Base-by-base conservation (phyloP, 257 asterid genomes). In the Nicotiana noctiflora region DNA sequence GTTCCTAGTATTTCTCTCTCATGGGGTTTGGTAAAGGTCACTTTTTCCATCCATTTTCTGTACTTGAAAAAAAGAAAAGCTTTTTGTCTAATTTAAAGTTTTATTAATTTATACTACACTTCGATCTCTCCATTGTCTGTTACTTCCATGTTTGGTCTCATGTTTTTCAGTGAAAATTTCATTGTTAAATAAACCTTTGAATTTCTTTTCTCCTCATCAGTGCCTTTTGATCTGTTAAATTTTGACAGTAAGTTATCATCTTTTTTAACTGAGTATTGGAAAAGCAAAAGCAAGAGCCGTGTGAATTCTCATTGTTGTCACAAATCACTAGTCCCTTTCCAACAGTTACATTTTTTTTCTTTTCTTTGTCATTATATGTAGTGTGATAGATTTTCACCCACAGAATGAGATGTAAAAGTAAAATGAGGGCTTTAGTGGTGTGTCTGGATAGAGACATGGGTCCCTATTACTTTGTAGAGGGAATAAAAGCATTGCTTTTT, bases 361-460 rank as follows among this genome's bases (percentile, higher is more conserved):
- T 82, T 82, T 19, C 67, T 23, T 88, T 80, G 84, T 85, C 87
- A 76, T 84, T 76, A 52, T 40, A 84, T 82, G 63, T 84, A 82
- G 86, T 86, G 91, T 74, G 87, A 86, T 88, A 77, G 87, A 82
- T 81, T 80, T 84, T 80, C 57, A 72, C 72, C 77, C 74, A 80
- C 21, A 78, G 44, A 74, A 49, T 52, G 81, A 55, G 79, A 79
- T 65, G 82, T 74, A 46, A 80, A 84, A 79, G 79, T 72, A 82
- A 83, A 85, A 79, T 25, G 77, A 70, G 34, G 76, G 55, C 65
- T 56, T 80, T 60, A 67, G 56, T 87, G 80, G 84, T 84, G 85
- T 49, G 75, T 80, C 66, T 77, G 82, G 92, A 92, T 82, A 74
- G 89, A 68, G 92, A 88, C 92, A 84, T 66, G 64, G 84, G 80